Conservation (phyloP, 805 yeast species). For the Priceomyces carsonii region DNA sequence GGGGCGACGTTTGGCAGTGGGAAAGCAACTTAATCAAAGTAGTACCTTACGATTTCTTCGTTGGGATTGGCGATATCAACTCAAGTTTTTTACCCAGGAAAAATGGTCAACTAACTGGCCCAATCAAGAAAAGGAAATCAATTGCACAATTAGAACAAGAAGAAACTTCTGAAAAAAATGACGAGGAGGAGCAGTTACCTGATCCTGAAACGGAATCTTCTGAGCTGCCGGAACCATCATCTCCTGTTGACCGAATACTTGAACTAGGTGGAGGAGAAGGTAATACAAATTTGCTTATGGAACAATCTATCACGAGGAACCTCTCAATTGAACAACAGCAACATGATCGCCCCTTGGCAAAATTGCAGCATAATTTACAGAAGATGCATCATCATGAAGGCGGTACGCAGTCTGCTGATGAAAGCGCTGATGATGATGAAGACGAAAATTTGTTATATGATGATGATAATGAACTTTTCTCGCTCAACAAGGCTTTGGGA, state of each 20-base stretch:
- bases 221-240: slow-evolving; percentile 10
- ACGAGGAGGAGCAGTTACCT: slow-evolving; percentile 2
- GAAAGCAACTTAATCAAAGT: slow-evolving; percentile 87
- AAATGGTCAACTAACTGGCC: slow-evolving; percentile 55
- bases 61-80: slow-evolving; percentile 96
- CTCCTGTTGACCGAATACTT: slow-evolving; percentile 51
- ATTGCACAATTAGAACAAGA: slow-evolving; percentile 51
- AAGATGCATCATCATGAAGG: slow-evolving; percentile 37
- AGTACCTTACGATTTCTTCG: slow-evolving; percentile 93
- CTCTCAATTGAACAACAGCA: slow-evolving; percentile 78
- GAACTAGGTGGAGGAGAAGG: slow-evolving; percentile 54
- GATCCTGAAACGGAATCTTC: slow-evolving; percentile 1
- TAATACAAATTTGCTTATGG: slow-evolving; percentile 47
- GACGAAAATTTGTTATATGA: slow-evolving; percentile 63
- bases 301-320: slow-evolving; percentile 63
- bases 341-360: slow-evolving; percentile 81
- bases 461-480: slow-evolving; percentile 75
- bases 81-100: slow-evolving; percentile 89
- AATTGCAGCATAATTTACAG: slow-evolving; percentile 73
- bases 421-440: slow-evolving; percentile 29
- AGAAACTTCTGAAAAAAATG: not conserved
- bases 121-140: slow-evolving; percentile 60
- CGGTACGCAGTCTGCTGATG: slow-evolving; percentile 15
- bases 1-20: slow-evolving; percentile 99
- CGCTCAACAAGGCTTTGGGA: slow-evolving; percentile 60